Percentiles rank a stretch among this genome's conserved stretches.
These are phyloP conservation scores for Ilyonectria sp. DNA, from an alignment of 2,329 filamentous ascomycete genomes.

Conservation along the genomic window DNA sequence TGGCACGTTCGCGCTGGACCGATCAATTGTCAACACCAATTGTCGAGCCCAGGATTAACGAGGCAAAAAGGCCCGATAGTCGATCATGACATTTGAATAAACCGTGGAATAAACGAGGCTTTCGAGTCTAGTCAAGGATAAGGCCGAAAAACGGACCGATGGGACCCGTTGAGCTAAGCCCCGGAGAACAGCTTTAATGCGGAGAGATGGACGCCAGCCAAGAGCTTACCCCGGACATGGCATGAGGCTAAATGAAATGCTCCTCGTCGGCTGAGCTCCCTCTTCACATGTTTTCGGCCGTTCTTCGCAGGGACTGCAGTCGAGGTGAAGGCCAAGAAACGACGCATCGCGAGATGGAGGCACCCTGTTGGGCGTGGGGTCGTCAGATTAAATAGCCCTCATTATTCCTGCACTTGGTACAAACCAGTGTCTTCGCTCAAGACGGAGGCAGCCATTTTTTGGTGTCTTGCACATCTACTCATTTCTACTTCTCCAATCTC, in stretches of 20 bases:
- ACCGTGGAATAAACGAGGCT: neutral
- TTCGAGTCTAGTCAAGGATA: neutral
- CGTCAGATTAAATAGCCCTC: neutral
- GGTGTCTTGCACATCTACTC: neutral
- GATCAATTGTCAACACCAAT: neutral
- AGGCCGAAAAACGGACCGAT: constrained; percentile 32
- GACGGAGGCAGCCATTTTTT: neutral
- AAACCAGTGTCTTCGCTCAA: neutral
- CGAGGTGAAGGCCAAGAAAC: neutral
- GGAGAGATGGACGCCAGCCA: constrained; percentile 21
- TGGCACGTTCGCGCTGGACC: neutral
- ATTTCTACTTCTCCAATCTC: neutral
- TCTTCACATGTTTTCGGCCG: neutral
- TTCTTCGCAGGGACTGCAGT: neutral
- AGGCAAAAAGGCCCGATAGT: neutral
- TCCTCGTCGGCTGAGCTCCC: constrained; percentile 12
- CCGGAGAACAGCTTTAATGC: constrained; percentile 27
- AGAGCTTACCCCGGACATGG: constrained; percentile 20
- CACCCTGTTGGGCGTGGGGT: neutral
- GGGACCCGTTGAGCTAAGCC: constrained; percentile 30
- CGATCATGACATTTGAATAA: neutral
- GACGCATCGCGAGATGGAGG: neutral
- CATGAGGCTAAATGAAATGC: constrained; percentile 26
- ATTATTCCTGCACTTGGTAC: neutral
- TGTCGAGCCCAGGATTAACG: neutral